phyloP scores from a whole-genome alignment of 495 filamentous ascomycete genomes.

The Lasiosphaeria miniovina region DNA sequence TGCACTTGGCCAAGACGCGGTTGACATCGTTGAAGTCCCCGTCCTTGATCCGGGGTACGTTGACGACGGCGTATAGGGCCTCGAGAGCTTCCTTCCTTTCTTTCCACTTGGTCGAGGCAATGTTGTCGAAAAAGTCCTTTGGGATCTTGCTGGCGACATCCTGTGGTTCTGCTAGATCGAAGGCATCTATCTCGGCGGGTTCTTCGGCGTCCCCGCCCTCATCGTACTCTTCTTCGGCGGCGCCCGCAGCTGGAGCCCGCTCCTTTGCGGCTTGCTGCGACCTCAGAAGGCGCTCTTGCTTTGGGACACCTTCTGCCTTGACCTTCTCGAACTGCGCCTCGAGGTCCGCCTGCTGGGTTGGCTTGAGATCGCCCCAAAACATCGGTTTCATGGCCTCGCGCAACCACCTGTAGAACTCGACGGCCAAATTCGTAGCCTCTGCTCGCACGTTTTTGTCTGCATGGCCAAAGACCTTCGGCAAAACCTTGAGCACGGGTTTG shows the following conservation, averaged over 20 bases:
- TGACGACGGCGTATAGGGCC: slow-evolving; percentile 68
- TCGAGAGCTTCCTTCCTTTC: slow-evolving; percentile 95
- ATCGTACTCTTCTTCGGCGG: slow-evolving; percentile 54
- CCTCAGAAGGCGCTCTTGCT: slow-evolving; percentile 84
- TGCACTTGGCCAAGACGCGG: slow-evolving; percentile 79
- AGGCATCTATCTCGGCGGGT: slow-evolving; percentile 68
- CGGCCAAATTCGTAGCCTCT: slow-evolving; percentile 85
- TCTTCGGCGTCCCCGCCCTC: slow-evolving; percentile 66
- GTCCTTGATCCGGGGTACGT: slow-evolving; percentile 90
- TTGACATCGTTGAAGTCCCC: slow-evolving; percentile 82
- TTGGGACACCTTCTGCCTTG: slow-evolving; percentile 81
- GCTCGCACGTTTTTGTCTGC: slow-evolving; percentile 98
- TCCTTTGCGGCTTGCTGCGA: slow-evolving; percentile 84
- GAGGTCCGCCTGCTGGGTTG: slow-evolving; percentile 89
- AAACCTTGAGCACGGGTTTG: slow-evolving; percentile 84
- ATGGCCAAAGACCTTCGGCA: slow-evolving; percentile 91
- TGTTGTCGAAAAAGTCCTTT: slow-evolving; percentile 72
- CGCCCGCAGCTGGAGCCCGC: slow-evolving; percentile 55
- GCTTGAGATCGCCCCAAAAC: slow-evolving; percentile 95
- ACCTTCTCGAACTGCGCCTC: slow-evolving; percentile 92
- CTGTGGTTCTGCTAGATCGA: slow-evolving; percentile 87
- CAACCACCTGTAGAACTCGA: slow-evolving; percentile 96
- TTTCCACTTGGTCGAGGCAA: slow-evolving; percentile 94
- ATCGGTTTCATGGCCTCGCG: slow-evolving; percentile 97
- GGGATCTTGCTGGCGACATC: slow-evolving; percentile 85